Conservation (phyloP, 2,329 filamentous ascomycete genomes). For the Botryotinia convoluta region DNA sequence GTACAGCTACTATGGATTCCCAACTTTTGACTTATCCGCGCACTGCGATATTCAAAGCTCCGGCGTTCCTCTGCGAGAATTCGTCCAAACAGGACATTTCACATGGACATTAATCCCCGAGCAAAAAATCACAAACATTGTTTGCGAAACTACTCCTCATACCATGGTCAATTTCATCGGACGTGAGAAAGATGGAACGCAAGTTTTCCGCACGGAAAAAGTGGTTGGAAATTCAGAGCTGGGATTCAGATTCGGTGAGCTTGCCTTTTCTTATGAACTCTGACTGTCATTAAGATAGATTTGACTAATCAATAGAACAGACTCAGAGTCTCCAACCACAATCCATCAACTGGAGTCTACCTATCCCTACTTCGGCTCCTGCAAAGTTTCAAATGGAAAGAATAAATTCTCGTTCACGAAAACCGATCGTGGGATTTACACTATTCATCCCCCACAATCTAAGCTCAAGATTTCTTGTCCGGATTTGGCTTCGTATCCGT, state of each 20-base stretch:
- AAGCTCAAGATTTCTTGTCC: conserved; percentile 3
- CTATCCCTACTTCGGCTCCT: background rate
- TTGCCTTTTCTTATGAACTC: background rate
- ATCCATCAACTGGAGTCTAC: conserved; percentile 11
- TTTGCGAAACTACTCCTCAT: conserved; percentile 9
- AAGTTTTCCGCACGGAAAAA: background rate
- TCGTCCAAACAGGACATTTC: conserved; percentile 3
- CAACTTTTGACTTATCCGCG: conserved; percentile 2
- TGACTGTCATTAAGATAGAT: background rate
- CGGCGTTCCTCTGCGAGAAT: conserved; percentile 6
- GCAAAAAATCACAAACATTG: conserved; percentile 15
- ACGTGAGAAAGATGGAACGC: background rate
- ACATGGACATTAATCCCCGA: conserved; percentile 11
- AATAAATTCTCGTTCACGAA: conserved; percentile 7
- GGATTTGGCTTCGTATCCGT: conserved; percentile 10
- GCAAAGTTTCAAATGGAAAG: conserved; percentile 1
- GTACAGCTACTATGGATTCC: conserved; percentile 12
- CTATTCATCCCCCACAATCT: background rate
- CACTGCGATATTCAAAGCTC: conserved; percentile 13
- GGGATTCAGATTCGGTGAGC: background rate
- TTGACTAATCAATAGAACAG: background rate
- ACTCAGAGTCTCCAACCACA: background rate
- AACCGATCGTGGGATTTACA: conserved; percentile 7
- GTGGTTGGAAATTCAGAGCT: conserved; percentile 1
- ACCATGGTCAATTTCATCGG: conserved; percentile 9